Conservation (phyloP, 2,329 filamentous ascomycete genomes). For the Fusarium camptoceras region DNA sequence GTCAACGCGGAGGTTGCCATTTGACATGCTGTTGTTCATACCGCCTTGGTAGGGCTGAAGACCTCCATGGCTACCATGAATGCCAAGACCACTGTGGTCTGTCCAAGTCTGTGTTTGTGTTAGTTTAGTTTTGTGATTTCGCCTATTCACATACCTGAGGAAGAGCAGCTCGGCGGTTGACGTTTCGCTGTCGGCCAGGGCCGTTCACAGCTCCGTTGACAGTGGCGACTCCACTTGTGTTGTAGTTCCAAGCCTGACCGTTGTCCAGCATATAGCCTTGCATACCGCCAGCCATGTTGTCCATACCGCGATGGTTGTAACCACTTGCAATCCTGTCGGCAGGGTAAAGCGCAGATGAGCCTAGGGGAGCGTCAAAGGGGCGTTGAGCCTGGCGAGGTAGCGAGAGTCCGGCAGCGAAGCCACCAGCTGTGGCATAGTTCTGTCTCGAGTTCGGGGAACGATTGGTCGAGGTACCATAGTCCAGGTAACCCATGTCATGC, state of each 20-base stretch:
- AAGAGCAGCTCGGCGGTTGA: constrained; percentile 70
- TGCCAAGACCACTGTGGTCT: constrained; percentile 58
- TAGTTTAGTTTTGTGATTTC: constrained; percentile 10
- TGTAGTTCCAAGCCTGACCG: constrained; percentile 83
- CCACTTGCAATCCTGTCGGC: constrained; percentile 73
- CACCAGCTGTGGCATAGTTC: constrained; percentile 58
- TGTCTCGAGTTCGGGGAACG: constrained; percentile 77
- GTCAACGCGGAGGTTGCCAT: constrained; percentile 59
- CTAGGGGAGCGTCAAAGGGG: constrained; percentile 79
- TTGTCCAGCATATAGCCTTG: constrained; percentile 71
- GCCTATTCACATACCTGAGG: constrained; percentile 70
- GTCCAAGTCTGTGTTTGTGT: constrained; percentile 61
- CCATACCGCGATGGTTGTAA: constrained; percentile 70
- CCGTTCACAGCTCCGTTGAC: constrained; percentile 74
- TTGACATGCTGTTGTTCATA: constrained; percentile 54
- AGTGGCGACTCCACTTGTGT: constrained; percentile 72
- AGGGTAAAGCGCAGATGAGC: constrained; percentile 73
- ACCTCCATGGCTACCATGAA: constrained; percentile 54
- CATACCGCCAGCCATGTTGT: constrained; percentile 57
- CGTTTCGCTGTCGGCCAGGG: constrained; percentile 66
- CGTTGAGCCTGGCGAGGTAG: constrained; percentile 70
- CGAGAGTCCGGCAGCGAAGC: constrained; percentile 63
- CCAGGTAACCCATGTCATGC: constrained; percentile 76
- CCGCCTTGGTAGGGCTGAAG: constrained; percentile 52
- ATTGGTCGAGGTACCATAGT: constrained; percentile 70